These are phyloP conservation scores for Spiromastix sp. DNA, from an alignment of 2,329 filamentous ascomycete species.

Conservation along the genomic window DNA sequence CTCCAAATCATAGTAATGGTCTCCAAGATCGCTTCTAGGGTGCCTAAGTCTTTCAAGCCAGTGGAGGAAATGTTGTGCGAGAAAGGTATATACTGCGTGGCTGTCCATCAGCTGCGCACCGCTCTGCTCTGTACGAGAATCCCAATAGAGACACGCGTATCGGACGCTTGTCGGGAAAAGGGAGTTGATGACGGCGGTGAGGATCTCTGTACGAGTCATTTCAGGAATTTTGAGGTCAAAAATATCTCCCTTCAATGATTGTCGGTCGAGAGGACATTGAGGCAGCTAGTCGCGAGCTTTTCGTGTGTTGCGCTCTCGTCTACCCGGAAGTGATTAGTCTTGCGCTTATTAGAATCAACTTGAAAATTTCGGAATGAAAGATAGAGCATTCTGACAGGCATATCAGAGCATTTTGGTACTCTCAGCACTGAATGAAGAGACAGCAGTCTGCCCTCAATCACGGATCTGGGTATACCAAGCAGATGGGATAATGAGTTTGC, in stretches of 20 bases:
- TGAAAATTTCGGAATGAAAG: conserved; percentile 25
- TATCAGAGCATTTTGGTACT: conserved; percentile 7
- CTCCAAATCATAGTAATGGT: background rate
- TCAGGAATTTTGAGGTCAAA: conserved; percentile 12
- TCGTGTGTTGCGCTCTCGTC: conserved; percentile 10
- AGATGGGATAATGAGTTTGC: conserved; percentile 10
- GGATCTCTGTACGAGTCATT: background rate
- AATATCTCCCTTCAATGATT: conserved; percentile 12
- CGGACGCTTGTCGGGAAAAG: background rate
- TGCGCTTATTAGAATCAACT: conserved; percentile 13
- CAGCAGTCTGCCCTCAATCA: conserved; percentile 8
- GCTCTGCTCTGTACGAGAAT: background rate
- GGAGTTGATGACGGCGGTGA: background rate
- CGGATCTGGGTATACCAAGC: conserved; percentile 3
- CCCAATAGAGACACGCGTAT: conserved; percentile 4
- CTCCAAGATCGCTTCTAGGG: conserved; percentile 15
- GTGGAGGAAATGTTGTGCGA: conserved; percentile 7
- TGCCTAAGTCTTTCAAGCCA: conserved; percentile 15
- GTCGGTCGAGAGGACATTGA: conserved; percentile 8
- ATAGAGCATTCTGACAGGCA: conserved; percentile 15
- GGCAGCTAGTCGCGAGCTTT: conserved; percentile 9
- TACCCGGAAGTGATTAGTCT: conserved; percentile 14
- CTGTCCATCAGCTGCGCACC: background rate
- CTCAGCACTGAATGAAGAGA: conserved; percentile 15
- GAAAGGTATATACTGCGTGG: conserved; percentile 1